phyloP scores from a whole-genome alignment of 306 rosid genomes.

The Arachis stenosperma region DNA sequence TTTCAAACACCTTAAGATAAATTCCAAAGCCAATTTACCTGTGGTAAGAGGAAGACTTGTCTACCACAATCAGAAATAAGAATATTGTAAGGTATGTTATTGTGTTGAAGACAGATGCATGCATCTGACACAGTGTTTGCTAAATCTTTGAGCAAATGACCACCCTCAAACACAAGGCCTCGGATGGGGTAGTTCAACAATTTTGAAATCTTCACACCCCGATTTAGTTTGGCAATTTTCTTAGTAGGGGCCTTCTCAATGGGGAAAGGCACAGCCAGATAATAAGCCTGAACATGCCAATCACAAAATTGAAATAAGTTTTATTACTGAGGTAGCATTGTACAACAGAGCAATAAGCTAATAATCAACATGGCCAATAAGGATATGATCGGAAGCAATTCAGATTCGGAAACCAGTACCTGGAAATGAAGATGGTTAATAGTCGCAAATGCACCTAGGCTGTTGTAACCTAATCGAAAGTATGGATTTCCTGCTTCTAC shows the following conservation, averaged over 20 bases:
- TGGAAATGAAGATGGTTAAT: slow-evolving; percentile 99
- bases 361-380: neutral
- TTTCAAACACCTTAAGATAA: neutral
- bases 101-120: slow-evolving; percentile 85
- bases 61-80: slow-evolving; percentile 84
- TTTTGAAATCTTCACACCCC: slow-evolving; percentile 64
- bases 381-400: neutral
- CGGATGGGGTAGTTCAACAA: slow-evolving; percentile 80
- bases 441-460: slow-evolving; percentile 98
- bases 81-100: slow-evolving; percentile 87
- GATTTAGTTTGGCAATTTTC: slow-evolving; percentile 49
- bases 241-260: slow-evolving; percentile 85
- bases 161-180: slow-evolving; percentile 86
- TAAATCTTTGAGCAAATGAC: slow-evolving; percentile 57
- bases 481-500: slow-evolving; percentile 77
- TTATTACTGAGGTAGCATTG: neutral
- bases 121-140: slow-evolving; percentile 79
- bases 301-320: slow-evolving; percentile 20
- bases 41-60: slow-evolving; percentile 80
- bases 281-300: slow-evolving; percentile 71
- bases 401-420: slow-evolving; percentile 45
- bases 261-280: slow-evolving; percentile 82
- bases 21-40: slow-evolving; percentile 53
- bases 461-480: slow-evolving; percentile 94
- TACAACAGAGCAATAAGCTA: slow-evolving; percentile 13